Evolutionary conservation across 441 rosid genomes (phyloP).

Genomic region (Geranium incanum): DNA sequence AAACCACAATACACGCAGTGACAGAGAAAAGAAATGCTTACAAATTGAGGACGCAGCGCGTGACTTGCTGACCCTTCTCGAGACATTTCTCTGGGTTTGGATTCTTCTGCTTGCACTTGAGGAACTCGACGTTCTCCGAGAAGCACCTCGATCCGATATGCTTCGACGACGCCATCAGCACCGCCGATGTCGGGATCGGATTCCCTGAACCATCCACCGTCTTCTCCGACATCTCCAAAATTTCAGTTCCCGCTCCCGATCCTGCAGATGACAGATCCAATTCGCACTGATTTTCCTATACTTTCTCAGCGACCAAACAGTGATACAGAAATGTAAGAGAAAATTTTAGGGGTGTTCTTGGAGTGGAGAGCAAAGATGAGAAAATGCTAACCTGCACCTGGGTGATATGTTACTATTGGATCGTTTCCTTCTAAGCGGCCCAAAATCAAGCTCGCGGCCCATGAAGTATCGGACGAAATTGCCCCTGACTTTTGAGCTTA

Average conservation of each 20-base stretch:
- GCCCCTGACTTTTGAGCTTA: no score
- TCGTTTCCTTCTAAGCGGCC: no score
- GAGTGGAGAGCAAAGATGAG: no score
- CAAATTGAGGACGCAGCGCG: slow-evolving; percentile 87
- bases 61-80: slow-evolving; percentile 83
- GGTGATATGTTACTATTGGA: no score
- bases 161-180: slow-evolving; percentile 78
- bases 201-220: slow-evolving; percentile 65
- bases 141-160: slow-evolving; percentile 63
- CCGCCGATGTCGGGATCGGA: slow-evolving; percentile 92
- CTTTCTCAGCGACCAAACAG: no score
- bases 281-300: not conserved
- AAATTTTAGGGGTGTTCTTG: no score
- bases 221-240: slow-evolving; percentile 49
- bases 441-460: no score
- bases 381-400: no score
- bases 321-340: no score
- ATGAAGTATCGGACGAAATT: no score
- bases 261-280: not conserved
- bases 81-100: slow-evolving; percentile 97
- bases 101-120: slow-evolving; percentile 91
- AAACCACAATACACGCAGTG: not conserved
- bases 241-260: slow-evolving; percentile 6
- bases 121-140: slow-evolving; percentile 70
- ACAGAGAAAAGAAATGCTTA: slow-evolving; percentile 28